These are phyloP conservation scores for Diophrys sp. DNA, from an alignment of 73 alveolate genomes.

Conservation along the genomic window DNA sequence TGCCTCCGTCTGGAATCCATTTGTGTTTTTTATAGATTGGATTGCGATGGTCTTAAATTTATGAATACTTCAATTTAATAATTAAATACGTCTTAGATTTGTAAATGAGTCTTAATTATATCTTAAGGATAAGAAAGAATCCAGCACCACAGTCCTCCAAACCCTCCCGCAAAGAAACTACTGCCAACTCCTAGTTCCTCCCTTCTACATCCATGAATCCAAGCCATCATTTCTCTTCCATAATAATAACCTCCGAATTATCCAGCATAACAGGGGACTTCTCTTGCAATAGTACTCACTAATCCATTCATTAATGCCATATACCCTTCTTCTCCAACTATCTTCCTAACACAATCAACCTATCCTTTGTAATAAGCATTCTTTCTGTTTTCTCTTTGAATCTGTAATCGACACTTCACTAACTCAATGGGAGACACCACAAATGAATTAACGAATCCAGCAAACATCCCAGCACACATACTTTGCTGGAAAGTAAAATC, in stretches of 20 bases:
- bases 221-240: slow-evolving; percentile 18
- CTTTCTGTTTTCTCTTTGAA: slow-evolving; percentile 4
- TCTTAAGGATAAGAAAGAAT: slow-evolving; percentile 23
- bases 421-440: slow-evolving; percentile 59
- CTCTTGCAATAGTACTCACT: slow-evolving; percentile 42
- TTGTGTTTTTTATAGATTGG: not conserved
- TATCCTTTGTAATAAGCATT: slow-evolving; percentile 54
- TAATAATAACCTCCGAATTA: slow-evolving; percentile 56
- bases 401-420: slow-evolving; percentile 48
- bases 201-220: not conserved
- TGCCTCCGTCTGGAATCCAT: slow-evolving; percentile 26
- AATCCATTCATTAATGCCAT: slow-evolving; percentile 30
- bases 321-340: slow-evolving; percentile 43
- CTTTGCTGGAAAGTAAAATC: slow-evolving; percentile 46
- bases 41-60: not conserved
- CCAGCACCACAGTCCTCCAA: slow-evolving; percentile 28
- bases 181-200: slow-evolving; percentile 4
- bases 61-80: too few species aligned
- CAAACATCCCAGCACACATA: slow-evolving; percentile 49
- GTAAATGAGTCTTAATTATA: slow-evolving; percentile 16
- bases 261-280: slow-evolving; percentile 56
- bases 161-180: slow-evolving; percentile 15
- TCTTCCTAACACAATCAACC: slow-evolving; percentile 37
- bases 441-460: slow-evolving; percentile 59
- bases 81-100: not conserved